A percentile compares a stretch with the other conserved stretches of the same genome.
These are phyloP conservation scores for Aureobasidium sp. DNA, from an alignment of 2,329 filamentous ascomycete species.

Conservation along the genomic window DNA sequence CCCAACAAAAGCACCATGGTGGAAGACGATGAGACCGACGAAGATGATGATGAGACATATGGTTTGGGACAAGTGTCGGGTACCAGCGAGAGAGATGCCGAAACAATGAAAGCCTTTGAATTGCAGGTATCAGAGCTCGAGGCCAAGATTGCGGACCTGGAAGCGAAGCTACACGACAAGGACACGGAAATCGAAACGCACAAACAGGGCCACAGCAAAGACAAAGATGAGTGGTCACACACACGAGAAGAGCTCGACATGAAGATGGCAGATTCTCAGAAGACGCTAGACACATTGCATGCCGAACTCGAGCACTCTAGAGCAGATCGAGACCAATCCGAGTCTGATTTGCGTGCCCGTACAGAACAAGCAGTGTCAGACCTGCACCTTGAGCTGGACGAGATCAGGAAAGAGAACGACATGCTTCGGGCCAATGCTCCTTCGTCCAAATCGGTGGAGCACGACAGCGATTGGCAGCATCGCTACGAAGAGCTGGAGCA, in stretches of 20 bases:
- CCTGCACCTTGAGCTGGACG: constrained; percentile 15
- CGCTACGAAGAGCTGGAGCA: constrained; percentile 33
- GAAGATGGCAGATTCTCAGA: constrained; percentile 20
- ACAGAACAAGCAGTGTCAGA: constrained; percentile 15
- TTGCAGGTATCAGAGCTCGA: constrained; percentile 66
- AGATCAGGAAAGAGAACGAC: constrained; percentile 21
- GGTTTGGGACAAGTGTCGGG: constrained; percentile 43
- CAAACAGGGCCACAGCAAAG: constrained; percentile 28
- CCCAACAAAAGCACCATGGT: constrained; percentile 98
- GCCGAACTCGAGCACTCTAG: constrained; percentile 51
- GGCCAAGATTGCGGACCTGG: constrained; percentile 63
- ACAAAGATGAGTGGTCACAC: constrained; percentile 22
- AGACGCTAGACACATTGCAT: constrained; percentile 11
- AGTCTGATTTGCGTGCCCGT: constrained; percentile 16
- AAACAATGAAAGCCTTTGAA: constrained; percentile 74
- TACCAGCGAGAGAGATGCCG: constrained; percentile 28
- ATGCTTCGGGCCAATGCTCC: constrained; percentile 28
- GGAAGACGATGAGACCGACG: constrained; percentile 78
- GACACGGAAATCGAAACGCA: constrained; percentile 62
- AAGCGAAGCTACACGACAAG: constrained; percentile 59
- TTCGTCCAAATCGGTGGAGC: constrained; percentile 13
- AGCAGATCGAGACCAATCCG: constrained; percentile 26
- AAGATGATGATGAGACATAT: constrained; percentile 54
- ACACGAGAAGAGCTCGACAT: constrained; percentile 59
- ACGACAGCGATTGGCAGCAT: constrained; percentile 27